Evolutionary conservation across 176 grass and related monocot genomes (phyloP).

Genomic region (Aegilops sharonensis): DNA sequence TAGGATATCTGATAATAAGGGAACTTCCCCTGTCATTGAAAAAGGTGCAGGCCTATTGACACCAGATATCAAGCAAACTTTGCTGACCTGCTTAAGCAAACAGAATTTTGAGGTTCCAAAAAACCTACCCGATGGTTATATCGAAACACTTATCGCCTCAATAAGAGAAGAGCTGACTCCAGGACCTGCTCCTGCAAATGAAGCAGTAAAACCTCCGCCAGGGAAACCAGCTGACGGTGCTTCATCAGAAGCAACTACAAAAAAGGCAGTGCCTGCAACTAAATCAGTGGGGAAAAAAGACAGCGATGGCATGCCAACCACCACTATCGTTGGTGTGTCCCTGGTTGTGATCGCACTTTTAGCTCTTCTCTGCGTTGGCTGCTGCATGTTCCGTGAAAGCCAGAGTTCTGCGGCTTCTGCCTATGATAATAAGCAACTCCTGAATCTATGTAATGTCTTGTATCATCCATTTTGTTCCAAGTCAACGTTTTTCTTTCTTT

Average conservation of each 20-base stretch:
- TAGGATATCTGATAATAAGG: constrained; percentile 22
- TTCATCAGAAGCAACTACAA: constrained; percentile 12
- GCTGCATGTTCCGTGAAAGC: constrained; percentile 38
- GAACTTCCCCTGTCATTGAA: constrained; percentile 17
- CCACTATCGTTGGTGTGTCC: constrained; percentile 27
- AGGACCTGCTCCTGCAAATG: constrained; percentile 7
- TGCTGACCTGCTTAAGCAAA: constrained; percentile 53
- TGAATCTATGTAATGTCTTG: constrained; percentile 58
- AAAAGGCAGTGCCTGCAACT: not conserved
- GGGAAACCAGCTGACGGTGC: constrained; percentile 8
- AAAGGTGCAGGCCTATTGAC: constrained; percentile 26
- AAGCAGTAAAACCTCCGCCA: constrained; percentile 19
- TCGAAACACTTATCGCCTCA: constrained; percentile 32
- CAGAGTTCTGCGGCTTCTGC: constrained; percentile 25
- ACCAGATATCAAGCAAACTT: constrained; percentile 34
- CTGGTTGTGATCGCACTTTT: constrained; percentile 36
- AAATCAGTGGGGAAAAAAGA: constrained; percentile 27
- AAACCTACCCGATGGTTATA: constrained; percentile 40
- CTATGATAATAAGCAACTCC: constrained; percentile 53
- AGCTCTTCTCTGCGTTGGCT: constrained; percentile 46
- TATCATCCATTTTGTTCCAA: constrained; percentile 19
- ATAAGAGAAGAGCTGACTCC: constrained; percentile 39
- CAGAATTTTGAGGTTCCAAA: constrained; percentile 34
- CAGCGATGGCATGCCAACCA: constrained; percentile 14
- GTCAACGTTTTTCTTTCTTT: not conserved